Evolutionary conservation across 2,329 filamentous ascomycete genomes (phyloP), one percentile per base, ranked within the genome.

Genomic region (Aspergillus sp.): DNA sequence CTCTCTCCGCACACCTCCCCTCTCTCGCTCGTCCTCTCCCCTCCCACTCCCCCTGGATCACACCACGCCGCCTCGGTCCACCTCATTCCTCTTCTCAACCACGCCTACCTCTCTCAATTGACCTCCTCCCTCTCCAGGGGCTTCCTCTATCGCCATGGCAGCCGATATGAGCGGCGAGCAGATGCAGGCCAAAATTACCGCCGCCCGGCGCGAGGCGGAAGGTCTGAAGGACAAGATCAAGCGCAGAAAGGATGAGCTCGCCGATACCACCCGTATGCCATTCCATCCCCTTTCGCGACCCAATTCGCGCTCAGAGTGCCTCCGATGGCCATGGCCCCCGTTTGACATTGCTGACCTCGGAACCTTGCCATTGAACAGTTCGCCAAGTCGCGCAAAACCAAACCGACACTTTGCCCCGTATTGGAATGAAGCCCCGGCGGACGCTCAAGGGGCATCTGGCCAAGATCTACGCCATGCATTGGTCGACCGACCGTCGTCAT

Each of bases 381-480:
- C 90, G 92, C 76, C 88, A 91, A 77, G 91, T 97, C 66, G 89
- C 94, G 67, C 87, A 91, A 73, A 89, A 93, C 78, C 88, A 93
- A 61, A 93, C 96, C 75, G 94, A 97, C 74, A 81, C 89, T 62
- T 86, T 99, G 66, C 91, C 93, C 60, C 88, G 89, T 76, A 94
- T 95, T 75, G 84, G 93, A 71, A 97, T 99, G 94, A 96, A 94
- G 82, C 89, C 93, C 60, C 94, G 96, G 80, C 89, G 91, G 68
- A 97, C 92, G 47, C 82, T 99, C 63, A 97, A 97, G 80, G 94
- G 94, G 62, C 94, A 99, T 82, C 79, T 99, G 63, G 94, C 94
- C 67, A 99, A 99, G 80, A 99, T 99, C 68, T 99, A 99, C 76
- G 94, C 94, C 67, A 99, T 99, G 94, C 94, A 99, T 81, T 99